Evolutionary conservation across 2,329 filamentous ascomycete species (phyloP).

Genomic region (Coniochaeta prunicola): DNA sequence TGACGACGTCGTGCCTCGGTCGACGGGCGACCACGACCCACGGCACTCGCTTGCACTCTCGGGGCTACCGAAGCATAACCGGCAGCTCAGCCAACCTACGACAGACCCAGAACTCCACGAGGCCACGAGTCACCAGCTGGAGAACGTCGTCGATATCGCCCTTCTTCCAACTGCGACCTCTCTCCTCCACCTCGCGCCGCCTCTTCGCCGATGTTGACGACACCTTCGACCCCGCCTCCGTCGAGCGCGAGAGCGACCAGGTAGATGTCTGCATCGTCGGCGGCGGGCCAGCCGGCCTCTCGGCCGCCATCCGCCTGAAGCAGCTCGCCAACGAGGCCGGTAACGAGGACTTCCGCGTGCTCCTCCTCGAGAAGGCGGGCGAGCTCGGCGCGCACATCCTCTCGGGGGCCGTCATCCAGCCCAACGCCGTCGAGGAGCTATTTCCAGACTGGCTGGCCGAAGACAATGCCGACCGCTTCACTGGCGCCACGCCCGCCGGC

Average conservation of each 20-base stretch:
- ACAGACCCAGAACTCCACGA: background rate
- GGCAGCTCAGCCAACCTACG: background rate
- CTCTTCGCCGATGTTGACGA: slow-evolving; percentile 30
- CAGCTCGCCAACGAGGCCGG: slow-evolving; percentile 91
- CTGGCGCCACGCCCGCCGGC: slow-evolving; percentile 76
- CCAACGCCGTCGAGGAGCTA: slow-evolving; percentile 79
- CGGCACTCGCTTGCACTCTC: background rate
- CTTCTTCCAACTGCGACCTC: slow-evolving; percentile 1
- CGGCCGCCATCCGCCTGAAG: slow-evolving; percentile 89
- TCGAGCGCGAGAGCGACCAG: slow-evolving; percentile 85
- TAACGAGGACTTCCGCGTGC: slow-evolving; percentile 90
- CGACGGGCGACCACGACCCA: slow-evolving; percentile 8
- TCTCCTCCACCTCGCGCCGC: slow-evolving; percentile 13
- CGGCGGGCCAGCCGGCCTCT: slow-evolving; percentile 88
- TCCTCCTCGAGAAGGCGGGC: slow-evolving; percentile 90
- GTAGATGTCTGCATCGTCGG: slow-evolving; percentile 97
- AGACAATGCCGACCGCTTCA: slow-evolving; percentile 80
- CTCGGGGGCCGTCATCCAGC: slow-evolving; percentile 92
- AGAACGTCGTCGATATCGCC: background rate
- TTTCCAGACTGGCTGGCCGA: slow-evolving; percentile 90
- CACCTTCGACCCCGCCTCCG: slow-evolving; percentile 55
- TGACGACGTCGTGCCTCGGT: slow-evolving; percentile 16
- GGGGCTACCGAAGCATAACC: background rate
- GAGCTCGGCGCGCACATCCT: slow-evolving; percentile 93
- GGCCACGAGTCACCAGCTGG: background rate